These are phyloP conservation scores for Lanmaoa rubissima DNA, from an alignment of 768 basidiomycete genomes.

Conservation along the genomic window DNA sequence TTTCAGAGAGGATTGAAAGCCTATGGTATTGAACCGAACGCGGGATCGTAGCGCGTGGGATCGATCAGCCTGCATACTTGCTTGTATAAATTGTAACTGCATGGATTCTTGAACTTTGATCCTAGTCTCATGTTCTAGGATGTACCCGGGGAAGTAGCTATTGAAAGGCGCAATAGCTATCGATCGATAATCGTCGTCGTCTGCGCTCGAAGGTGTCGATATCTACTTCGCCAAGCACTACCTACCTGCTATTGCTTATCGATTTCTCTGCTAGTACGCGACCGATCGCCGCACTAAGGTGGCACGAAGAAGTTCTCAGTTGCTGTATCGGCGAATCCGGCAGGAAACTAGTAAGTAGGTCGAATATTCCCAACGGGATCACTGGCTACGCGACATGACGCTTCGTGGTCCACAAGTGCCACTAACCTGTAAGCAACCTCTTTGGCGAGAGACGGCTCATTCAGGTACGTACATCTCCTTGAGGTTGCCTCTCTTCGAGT, in stretches of 20 bases:
- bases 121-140: not conserved
- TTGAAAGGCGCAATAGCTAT: not conserved
- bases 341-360: no score
- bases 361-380: no score
- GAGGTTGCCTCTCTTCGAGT: not conserved
- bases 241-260: not conserved
- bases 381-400: no score
- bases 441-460: not conserved
- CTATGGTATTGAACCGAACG: conserved; percentile 43
- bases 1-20: conserved; percentile 28
- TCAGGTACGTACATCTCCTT: not conserved
- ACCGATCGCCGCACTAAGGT: not conserved
- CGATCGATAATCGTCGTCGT: not conserved
- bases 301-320: not conserved
- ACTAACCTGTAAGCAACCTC: not conserved
- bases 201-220: no score
- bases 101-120: not conserved
- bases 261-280: not conserved
- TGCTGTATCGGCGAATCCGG: not conserved
- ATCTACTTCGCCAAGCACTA: not conserved
- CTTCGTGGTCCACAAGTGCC: not conserved
- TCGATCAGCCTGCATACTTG: not conserved
- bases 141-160: not conserved
- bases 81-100: not conserved
- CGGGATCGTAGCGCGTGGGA: conserved; percentile 5